Base-by-base conservation (phyloP, 352 stramenopile genomes). In the Phytophthora cactorum region DNA sequence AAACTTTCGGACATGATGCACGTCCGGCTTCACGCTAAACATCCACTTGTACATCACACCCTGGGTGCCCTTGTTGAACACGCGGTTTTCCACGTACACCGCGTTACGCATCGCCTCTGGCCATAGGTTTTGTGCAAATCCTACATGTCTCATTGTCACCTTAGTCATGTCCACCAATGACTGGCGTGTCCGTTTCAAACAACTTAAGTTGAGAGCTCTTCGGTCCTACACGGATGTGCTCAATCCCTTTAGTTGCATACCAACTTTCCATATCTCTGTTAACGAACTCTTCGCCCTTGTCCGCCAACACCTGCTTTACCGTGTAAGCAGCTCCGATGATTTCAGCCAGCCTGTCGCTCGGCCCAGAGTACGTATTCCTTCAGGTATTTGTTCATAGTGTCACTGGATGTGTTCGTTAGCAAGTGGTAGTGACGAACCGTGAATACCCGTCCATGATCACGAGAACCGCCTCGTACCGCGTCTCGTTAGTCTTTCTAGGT, bases 1-100 rank as follows among this genome's bases (percentile, higher is more conserved):
- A 8, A 52, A 52, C 25, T 52, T 52, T 22, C 45, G 43, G 29
- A 49, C 29, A 27, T 36, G 45, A 28, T 52, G 10, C 8, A 52
- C 10, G 11, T 52, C 45, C 17, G 45, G 45, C 45, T 52, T 52
- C 5, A 36, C 27, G 14, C n/a, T n/a, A 29, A 49, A 29, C n/a
- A 27, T 47, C 8, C 3, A 9, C 17, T 49, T n/a, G 17, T 36
- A 52, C 9, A 5, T 14, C 7, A 45, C 12, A 5, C 14, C 39
- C 15, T 45, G 12, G 2, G 15, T 22, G 17, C 12, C 12, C 12
- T 45, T 45, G 39, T n/a, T 17, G 15, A 22, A 45, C 12, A 25
- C 39, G 12, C 39, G 12, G 39, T 45, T 45, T 22, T 12, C 1
- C 12, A 22, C 15, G 15, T 25, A 45, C 39, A 45, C 22, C 22